Base-by-base conservation (phyloP, 2,329 filamentous ascomycete genomes). In the Lecanoromycetidae sp. region DNA sequence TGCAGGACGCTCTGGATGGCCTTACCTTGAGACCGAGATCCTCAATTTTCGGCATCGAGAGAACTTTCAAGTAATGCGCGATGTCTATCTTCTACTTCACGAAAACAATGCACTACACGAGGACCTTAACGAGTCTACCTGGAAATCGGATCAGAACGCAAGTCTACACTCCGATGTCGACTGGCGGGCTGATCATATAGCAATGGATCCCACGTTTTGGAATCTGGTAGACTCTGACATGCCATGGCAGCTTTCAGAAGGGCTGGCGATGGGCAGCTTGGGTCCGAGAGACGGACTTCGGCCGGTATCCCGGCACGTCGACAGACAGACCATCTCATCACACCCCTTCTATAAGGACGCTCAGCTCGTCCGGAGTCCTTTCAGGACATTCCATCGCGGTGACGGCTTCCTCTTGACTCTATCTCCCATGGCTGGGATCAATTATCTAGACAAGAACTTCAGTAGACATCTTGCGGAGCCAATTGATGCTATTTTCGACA, bases 241-340 rank as follows among this genome's bases (percentile, higher is more conserved):
- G 49, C 53, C 54, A 4, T 56, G 54, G 54, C 54, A 56, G 33
- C 47, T 55, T 26, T 52, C 48, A 4, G 54, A 56, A 48, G 54
- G 53, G 4, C 34, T 53, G 12, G 46, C 49, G 3, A 50, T 54
- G 49, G 49, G 50, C 10, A 15, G 27, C 12, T 35, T 50, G 20
- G 27, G 35, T 6, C 43, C 51, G 19, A 44, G 23, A 13, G 50
- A 44, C 30, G 51, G 53, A 29, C 47, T 55, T 17, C 38, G 38
- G 30, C 35, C 50, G 19, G 48, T 54, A 12, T 25, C 20, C 5
- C 53, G 47, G n/a, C 39, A 46, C 2, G 41, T 52, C 25, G 46
- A 50, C 10, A 35, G 27, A 19, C 54, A 55, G 27, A 32, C 36
- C 4, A 37, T 56, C 19, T 48, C 53, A 5, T 44, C 17, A 4